A percentile compares a stretch with the other conserved stretches of the same genome.
Conservation (phyloP, 75 land plant species). For the Isoetes taiwanensis region DNA sequence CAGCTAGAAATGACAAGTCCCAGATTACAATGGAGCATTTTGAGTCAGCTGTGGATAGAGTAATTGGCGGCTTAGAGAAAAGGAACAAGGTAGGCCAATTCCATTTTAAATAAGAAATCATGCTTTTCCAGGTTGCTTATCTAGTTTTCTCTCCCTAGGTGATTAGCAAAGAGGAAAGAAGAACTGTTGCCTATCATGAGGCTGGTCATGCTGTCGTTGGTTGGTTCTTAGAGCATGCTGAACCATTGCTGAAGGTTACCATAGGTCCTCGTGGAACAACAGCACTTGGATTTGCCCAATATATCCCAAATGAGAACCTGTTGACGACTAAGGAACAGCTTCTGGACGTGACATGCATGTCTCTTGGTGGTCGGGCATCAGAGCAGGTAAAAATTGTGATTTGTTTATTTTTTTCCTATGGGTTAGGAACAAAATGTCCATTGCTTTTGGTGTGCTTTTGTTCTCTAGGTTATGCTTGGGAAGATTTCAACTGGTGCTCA, state of each 20-base stretch:
- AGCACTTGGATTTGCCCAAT: conserved; percentile 94
- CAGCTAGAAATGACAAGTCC: conserved; percentile 60
- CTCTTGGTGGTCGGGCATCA: conserved; percentile 92
- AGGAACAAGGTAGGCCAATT: conserved; percentile 54
- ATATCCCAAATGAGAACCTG: conserved; percentile 89
- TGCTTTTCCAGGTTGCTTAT: background rate
- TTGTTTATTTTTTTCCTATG: background rate
- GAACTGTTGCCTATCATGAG: conserved; percentile 96
- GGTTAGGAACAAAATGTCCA: background rate
- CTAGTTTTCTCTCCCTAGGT: conserved; percentile 40
- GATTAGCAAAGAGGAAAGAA: conserved; percentile 78
- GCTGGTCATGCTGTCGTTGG: conserved; percentile 98
- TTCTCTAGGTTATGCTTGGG: conserved; percentile 62
- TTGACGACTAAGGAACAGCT: conserved; percentile 96
- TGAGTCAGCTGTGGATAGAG: conserved; percentile 89
- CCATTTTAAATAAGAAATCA: background rate
- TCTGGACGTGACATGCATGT: conserved; percentile 94
- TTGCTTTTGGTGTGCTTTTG: background rate
- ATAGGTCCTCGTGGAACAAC: conserved; percentile 97
- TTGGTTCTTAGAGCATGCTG: conserved; percentile 96
- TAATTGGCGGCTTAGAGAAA: conserved; percentile 97
- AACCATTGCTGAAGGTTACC: conserved; percentile 88
- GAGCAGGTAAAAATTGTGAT: conserved; percentile 52
- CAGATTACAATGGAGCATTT: conserved; percentile 74
- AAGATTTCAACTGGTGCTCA: conserved; percentile 97